Evolutionary conservation across 2,329 filamentous ascomycete species (phyloP).

Genomic region (Penicillium expansum): DNA sequence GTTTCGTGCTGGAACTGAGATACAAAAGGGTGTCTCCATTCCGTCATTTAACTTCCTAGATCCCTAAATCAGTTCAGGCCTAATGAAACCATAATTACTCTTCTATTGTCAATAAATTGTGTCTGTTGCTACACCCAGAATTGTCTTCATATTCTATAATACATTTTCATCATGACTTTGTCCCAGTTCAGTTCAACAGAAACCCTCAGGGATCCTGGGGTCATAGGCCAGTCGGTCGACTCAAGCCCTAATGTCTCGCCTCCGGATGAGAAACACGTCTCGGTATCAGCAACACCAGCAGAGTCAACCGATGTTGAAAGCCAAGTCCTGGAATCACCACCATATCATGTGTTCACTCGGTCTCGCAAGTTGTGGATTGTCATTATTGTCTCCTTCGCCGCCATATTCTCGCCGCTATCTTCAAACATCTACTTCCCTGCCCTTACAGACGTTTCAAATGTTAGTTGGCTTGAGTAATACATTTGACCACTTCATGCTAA

Average conservation of each 20-base stretch:
- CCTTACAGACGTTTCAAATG: conserved; percentile 29
- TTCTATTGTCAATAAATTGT: conserved; percentile 8
- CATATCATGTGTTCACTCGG: conserved; percentile 37
- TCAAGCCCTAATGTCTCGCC: conserved; percentile 16
- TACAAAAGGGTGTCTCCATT: conserved; percentile 19
- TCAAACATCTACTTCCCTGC: conserved; percentile 50
- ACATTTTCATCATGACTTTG: conserved; percentile 11
- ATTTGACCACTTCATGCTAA: background rate
- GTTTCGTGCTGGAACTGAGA: conserved; percentile 2
- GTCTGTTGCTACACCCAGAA: conserved; percentile 2
- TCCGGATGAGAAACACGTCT: conserved; percentile 16
- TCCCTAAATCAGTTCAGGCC: background rate
- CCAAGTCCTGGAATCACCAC: conserved; percentile 10
- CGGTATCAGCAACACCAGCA: conserved; percentile 10
- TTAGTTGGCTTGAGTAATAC: conserved; percentile 2
- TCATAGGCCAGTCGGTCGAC: conserved; percentile 9
- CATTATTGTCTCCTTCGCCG: conserved; percentile 40
- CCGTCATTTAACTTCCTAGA: background rate
- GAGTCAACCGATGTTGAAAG: conserved; percentile 19
- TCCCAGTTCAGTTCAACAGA: conserved; percentile 9
- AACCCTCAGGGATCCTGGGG: conserved; percentile 10
- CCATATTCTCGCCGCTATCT: conserved; percentile 46
- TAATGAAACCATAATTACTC: background rate
- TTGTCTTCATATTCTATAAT: background rate
- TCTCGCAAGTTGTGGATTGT: conserved; percentile 40